These are phyloP conservation scores for Potentilla sterilis DNA, from an alignment of 306 rosid species.

Conservation along the genomic window DNA sequence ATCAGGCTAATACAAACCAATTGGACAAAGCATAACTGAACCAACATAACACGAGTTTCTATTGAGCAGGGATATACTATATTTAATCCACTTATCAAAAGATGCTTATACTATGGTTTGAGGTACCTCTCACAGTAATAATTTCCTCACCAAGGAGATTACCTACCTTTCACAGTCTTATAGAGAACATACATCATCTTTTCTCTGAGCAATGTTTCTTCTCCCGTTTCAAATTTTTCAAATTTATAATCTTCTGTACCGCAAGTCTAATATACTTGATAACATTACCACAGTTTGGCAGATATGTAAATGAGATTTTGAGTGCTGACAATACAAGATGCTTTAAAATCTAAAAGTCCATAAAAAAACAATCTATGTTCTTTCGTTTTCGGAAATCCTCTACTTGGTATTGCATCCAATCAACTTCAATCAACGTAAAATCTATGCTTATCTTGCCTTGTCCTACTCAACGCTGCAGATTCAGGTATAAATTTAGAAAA, in stretches of 20 bases:
- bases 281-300: not conserved
- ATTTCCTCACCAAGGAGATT: not conserved
- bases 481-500: not conserved
- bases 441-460: not conserved
- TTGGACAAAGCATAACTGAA: not conserved
- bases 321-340: conserved; percentile 1
- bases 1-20: not conserved
- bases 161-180: not conserved
- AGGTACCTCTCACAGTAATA: not conserved
- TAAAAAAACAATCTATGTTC: not conserved
- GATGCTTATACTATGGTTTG: not conserved
- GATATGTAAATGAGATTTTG: not conserved
- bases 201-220: not conserved
- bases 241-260: not conserved
- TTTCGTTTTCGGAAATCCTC: not conserved
- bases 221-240: not conserved
- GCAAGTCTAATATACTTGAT: not conserved
- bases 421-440: not conserved
- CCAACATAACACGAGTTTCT: not conserved
- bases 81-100: not conserved
- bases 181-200: not conserved
- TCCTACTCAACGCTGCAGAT: not conserved
- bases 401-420: not conserved
- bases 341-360: not conserved
- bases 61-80: not conserved